Conservation (phyloP, 345 rosid genomes). For the Euphorbia peplus region DNA sequence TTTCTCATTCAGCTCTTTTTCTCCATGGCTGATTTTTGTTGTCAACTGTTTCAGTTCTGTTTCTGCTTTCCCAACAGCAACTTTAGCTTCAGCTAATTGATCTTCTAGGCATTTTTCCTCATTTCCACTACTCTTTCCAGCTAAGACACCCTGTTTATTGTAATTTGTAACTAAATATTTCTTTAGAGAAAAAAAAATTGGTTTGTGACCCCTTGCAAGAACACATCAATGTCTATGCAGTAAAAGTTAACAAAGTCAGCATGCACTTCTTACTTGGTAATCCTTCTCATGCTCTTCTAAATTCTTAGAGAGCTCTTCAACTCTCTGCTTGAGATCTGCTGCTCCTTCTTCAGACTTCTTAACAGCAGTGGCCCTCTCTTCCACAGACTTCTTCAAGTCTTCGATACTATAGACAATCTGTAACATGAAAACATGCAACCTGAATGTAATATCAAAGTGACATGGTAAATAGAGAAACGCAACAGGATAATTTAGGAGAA, state of each 20-base stretch:
- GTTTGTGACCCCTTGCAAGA: constrained; percentile 4
- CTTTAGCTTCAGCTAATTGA: constrained; percentile 88
- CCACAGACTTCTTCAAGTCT: constrained; percentile 69
- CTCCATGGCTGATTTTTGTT: constrained; percentile 76
- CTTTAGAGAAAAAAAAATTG: too few relatives aligned
- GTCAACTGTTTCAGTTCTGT: constrained; percentile 82
- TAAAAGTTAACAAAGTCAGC: constrained; percentile 7
- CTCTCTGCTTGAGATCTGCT: constrained; percentile 60
- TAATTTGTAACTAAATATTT: constrained; percentile 17
- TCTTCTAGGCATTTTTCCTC: constrained; percentile 98
- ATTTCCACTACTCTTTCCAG: constrained; percentile 90
- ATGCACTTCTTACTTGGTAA: constrained; percentile 58
- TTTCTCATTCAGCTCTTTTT: constrained; percentile 84
- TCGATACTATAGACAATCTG: constrained; percentile 67
- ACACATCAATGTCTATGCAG: not conserved
- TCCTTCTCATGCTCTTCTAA: constrained; percentile 79
- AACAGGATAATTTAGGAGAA: not conserved
- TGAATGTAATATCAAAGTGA: constrained; percentile 2
- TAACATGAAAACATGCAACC: constrained; percentile 25
- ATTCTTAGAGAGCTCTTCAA: constrained; percentile 64
- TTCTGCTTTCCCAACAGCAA: constrained; percentile 84
- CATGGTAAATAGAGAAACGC: not conserved
- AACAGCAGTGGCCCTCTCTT: constrained; percentile 70
- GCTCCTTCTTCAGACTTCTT: constrained; percentile 83
- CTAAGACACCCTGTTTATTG: constrained; percentile 68